Evolutionary conservation across 306 rosid genomes (phyloP), one percentile per base, ranked within the genome.

Genomic region (Canavalia gladiata): DNA sequence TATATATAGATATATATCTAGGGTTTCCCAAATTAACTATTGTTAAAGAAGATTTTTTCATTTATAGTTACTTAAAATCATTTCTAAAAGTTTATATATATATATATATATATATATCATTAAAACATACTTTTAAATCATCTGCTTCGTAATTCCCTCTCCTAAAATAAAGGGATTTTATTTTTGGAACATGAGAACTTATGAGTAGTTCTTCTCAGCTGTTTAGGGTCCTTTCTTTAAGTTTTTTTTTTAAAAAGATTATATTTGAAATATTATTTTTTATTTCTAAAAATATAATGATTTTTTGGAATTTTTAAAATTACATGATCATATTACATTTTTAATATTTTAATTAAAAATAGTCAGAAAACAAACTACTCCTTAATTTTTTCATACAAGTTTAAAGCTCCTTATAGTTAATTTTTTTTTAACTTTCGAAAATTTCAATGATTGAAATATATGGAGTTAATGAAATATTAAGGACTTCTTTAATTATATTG

Each of bases 21-120:
- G 87, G 85, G 87, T 69, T 80, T 39, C 72, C 5, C 6, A 65
- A 1, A 8, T 42, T 34, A 5, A 10, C 9, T 6, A 18, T 18
- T 18, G 25, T 18, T 18, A 18, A 18, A 18, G 25, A 18, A 18
- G 25, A 18, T 18, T 18, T 18, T 18, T 18, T 18, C 25, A 18
- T 18, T 18, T 18, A 18, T 18, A 18, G 25, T 18, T 18, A 18
- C 25, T 18, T 18, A 18, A 18, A 18, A 18, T 18, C 25, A 18
- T 18, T 18, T 18, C 25, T 18, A 18, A 18, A 18, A 18, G 25
- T 18, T 18, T 18, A 18, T 18, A 18, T 18, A 18, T 18, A 18
- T 18, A 18, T 18, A 18, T 18, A 18, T 18, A 18, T 18, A 18
- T 18, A 18, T 18, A 18, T 18, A 18, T 18, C 25, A 18, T 18